A percentile compares a stretch with the other conserved stretches of the same genome.
phyloP scores from a whole-genome alignment of 257 asterid species.

The Solanum okadae region DNA sequence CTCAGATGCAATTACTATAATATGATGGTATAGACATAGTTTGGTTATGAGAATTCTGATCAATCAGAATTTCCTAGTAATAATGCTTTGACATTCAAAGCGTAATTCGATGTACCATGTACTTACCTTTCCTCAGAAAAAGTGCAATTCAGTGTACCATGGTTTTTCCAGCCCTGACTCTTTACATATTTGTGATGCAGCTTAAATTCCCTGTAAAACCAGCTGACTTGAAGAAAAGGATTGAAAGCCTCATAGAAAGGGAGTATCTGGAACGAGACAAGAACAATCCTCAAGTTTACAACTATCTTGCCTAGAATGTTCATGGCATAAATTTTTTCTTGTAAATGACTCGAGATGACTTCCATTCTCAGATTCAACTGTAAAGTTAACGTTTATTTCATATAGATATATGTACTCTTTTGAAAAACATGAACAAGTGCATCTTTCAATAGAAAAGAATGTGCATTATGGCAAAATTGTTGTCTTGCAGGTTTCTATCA shows the following conservation, averaged over 20 bases:
- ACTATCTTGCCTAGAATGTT: background rate
- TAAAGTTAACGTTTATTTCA: background rate
- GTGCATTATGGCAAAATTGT: background rate
- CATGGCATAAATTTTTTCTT: background rate
- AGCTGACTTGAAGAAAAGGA: constrained; percentile 92
- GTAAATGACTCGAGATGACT: background rate
- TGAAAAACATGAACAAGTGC: background rate
- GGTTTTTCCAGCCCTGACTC: background rate
- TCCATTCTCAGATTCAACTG: background rate
- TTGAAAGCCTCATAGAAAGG: constrained; percentile 90
- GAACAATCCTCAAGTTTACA: background rate
- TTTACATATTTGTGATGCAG: constrained; percentile 26
- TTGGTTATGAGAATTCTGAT: background rate
- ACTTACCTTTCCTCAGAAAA: background rate
- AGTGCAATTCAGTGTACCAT: background rate
- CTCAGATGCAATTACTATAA: background rate
- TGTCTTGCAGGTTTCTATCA: background rate
- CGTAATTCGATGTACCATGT: background rate
- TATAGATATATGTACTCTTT: background rate
- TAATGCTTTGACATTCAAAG: background rate
- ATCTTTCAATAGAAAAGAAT: background rate
- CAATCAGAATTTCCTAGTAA: background rate
- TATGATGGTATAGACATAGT: background rate
- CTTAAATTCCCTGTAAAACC: constrained; percentile 96
- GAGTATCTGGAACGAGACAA: constrained; percentile 85